Percentiles rank a stretch among this genome's conserved stretches.
These are phyloP conservation scores for Coemansia sp. DNA, from an alignment of 192 early-diverging fungal species.

Conservation along the genomic window DNA sequence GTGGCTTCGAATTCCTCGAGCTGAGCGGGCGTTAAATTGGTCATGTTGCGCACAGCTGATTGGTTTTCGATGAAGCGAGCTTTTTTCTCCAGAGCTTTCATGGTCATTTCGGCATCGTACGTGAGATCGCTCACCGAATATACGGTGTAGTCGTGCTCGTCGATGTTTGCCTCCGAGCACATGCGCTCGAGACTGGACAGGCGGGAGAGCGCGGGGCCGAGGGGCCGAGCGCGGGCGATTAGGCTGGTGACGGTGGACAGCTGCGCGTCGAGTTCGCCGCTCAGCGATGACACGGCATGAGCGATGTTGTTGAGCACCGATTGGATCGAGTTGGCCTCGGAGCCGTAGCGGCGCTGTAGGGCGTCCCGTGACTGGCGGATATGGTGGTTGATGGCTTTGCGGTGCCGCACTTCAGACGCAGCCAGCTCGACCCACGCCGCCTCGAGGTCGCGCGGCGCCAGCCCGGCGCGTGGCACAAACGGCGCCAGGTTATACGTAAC, in stretches of 20 bases:
- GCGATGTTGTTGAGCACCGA: constrained; percentile 70
- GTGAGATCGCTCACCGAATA: constrained; percentile 86
- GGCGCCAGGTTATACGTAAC: constrained; percentile 90
- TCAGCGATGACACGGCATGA: constrained; percentile 61
- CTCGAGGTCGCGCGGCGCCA: constrained; percentile 69
- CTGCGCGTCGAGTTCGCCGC: constrained; percentile 77
- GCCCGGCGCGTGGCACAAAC: constrained; percentile 77
- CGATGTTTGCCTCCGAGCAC: constrained; percentile 82
- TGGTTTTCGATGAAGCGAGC: constrained; percentile 93
- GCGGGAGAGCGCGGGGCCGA: constrained; percentile 55
- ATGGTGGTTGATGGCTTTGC: constrained; percentile 79
- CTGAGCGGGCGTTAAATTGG: constrained; percentile 89
- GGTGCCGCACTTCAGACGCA: constrained; percentile 71
- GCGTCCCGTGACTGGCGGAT: constrained; percentile 83
- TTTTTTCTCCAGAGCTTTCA: constrained; percentile 78
- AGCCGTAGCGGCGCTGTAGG: constrained; percentile 75
- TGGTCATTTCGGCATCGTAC: constrained; percentile 80
- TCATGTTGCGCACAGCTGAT: constrained; percentile 87
- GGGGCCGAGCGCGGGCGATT: constrained; percentile 54
- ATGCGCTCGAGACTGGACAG: constrained; percentile 66
- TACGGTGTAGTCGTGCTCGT: constrained; percentile 92
- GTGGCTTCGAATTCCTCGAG: constrained; percentile 90
- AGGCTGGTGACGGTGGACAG: constrained; percentile 65
- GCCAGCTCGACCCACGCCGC: constrained; percentile 73
- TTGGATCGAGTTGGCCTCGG: constrained; percentile 80